A percentile compares a stretch with the other conserved stretches of the same genome.
Evolutionary conservation across 768 basidiomycete species (phyloP).

Genomic region (Podaxis mareebaensis): DNA sequence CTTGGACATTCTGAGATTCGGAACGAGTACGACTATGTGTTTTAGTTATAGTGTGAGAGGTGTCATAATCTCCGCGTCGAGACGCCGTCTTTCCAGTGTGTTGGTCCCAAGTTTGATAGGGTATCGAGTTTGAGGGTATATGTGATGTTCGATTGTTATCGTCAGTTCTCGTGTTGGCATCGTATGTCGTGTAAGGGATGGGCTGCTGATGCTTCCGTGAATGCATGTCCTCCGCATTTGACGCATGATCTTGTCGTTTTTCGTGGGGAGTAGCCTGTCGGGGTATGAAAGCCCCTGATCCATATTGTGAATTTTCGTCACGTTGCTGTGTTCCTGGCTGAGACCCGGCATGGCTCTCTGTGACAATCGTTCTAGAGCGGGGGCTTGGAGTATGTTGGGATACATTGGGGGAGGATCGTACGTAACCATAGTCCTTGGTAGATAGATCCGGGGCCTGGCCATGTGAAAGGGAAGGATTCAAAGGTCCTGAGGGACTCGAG

Average conservation of each 20-base stretch:
- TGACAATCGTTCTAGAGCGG: not conserved
- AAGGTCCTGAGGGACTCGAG: constrained; percentile 7
- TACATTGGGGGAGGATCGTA: constrained; percentile 5
- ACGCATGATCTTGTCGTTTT: constrained; percentile 6
- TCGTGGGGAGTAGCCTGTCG: constrained; percentile 2
- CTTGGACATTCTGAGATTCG: constrained; percentile 8
- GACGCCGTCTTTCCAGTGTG: constrained; percentile 4
- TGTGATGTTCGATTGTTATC: constrained; percentile 8
- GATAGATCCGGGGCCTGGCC: constrained; percentile 2
- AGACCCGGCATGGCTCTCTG: not conserved
- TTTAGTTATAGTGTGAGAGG: not conserved
- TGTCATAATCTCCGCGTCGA: not conserved
- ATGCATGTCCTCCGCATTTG: not conserved
- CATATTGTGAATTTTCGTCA: not conserved
- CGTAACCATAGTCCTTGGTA: not conserved
- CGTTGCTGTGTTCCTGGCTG: not conserved
- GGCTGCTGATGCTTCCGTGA: not conserved
- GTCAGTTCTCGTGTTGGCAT: not conserved
- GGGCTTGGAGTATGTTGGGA: constrained; percentile 11
- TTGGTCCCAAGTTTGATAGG: not conserved
- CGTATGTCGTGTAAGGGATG: not conserved
- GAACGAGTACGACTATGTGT: constrained; percentile 12
- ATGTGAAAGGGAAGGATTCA: not conserved
- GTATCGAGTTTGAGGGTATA: not conserved
- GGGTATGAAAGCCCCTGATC: not conserved